Evolutionary conservation across 768 basidiomycete genomes (phyloP).

Genomic region (Coprinellus micaceus): DNA sequence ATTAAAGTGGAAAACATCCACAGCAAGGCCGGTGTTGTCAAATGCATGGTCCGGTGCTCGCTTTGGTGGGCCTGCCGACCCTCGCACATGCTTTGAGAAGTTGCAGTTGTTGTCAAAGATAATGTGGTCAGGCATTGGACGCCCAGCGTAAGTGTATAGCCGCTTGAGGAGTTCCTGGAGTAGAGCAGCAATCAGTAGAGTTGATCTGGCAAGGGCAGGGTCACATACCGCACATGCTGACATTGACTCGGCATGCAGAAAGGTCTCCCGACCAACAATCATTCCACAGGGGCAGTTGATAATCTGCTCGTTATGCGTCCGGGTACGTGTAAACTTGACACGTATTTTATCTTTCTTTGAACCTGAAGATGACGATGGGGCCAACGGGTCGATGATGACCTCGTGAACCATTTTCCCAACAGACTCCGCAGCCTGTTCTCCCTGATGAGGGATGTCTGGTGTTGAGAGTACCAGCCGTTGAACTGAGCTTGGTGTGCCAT

Average conservation of each 20-base stretch:
- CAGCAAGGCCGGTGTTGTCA: constrained; percentile 13
- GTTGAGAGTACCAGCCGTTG: too few species aligned
- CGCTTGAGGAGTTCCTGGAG: constrained; percentile 17
- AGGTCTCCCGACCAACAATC: constrained; percentile 23
- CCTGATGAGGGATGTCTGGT: too few species aligned
- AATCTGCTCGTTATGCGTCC: constrained; percentile 30
- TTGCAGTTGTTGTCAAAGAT: constrained; percentile 26
- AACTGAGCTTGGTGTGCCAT: too few species aligned
- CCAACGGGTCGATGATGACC: too few species aligned
- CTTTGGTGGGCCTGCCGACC: too few species aligned
- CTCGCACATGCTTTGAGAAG: too few species aligned
- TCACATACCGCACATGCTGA: constrained; percentile 15
- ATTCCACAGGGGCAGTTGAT: constrained; percentile 24
- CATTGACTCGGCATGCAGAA: constrained; percentile 29
- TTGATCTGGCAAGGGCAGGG: constrained; percentile 18
- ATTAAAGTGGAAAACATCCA: constrained; percentile 27
- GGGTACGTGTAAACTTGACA: constrained; percentile 25
- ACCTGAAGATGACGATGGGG: too few species aligned
- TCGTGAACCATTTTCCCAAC: too few species aligned
- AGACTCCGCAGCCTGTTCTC: too few species aligned
- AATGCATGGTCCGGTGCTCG: constrained; percentile 14
- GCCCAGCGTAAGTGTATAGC: constrained; percentile 16
- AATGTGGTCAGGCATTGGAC: constrained; percentile 18
- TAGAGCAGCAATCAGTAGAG: not conserved
- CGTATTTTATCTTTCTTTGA: too few species aligned